phyloP scores from a whole-genome alignment of 208 protist species.

The Acanthamoeba castellanii region DNA sequence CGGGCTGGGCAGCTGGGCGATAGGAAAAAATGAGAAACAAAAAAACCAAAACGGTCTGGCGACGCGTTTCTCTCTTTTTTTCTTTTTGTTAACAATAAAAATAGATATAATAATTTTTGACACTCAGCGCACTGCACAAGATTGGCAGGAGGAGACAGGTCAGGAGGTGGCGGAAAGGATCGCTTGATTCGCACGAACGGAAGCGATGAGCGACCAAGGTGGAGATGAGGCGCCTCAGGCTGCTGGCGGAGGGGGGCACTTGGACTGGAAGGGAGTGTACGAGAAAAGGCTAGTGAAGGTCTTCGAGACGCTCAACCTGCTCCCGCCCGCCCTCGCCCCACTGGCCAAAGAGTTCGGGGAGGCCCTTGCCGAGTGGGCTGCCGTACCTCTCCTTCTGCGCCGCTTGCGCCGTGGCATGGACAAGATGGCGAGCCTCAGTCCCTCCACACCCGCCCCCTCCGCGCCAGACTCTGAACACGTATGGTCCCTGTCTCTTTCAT shows the following conservation, averaged over 20 bases:
- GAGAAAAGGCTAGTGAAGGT: neutral
- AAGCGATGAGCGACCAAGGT: neutral
- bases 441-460: neutral
- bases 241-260: neutral
- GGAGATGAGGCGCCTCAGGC: neutral
- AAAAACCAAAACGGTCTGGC: neutral
- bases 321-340: neutral
- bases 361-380: conserved; percentile 22
- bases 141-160: no score
- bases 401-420: conserved; percentile 24
- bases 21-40: neutral
- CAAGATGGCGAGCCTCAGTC: neutral
- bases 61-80: no score
- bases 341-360: conserved; percentile 37
- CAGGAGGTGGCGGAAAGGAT: no score
- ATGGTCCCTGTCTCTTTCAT: neutral
- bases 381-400: neutral
- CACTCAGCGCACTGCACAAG: no score
- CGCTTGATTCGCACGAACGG: no score
- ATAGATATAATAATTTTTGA: no score
- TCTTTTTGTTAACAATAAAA: no score
- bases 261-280: conserved; percentile 14
- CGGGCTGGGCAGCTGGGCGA: neutral
- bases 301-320: neutral
- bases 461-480: conserved; percentile 36